Evolutionary conservation across 148 eudicot genomes (phyloP).

Genomic region (Pharnaceum exiguum): DNA sequence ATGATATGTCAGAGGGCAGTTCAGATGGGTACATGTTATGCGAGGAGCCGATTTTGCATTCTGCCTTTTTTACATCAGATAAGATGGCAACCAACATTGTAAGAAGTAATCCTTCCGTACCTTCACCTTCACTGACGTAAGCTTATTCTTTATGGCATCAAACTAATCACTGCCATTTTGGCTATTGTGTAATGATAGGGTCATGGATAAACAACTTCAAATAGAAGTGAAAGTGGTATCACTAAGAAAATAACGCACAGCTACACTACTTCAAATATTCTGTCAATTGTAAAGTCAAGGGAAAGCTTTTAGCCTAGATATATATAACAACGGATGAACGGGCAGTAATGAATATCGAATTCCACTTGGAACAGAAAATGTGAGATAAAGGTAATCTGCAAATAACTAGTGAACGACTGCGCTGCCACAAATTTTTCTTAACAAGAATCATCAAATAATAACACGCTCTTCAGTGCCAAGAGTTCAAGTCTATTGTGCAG

Average conservation of each 20-base stretch:
- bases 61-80: constrained; percentile 15
- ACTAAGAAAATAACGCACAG: too few relatives aligned
- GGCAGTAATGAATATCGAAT: neutral
- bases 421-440: neutral
- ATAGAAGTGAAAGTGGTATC: neutral
- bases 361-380: too few relatives aligned
- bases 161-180: constrained; percentile 1
- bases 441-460: neutral
- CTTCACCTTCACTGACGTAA: constrained; percentile 8
- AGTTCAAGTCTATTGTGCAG: constrained; percentile 11
- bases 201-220: neutral
- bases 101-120: constrained; percentile 18
- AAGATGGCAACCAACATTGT: constrained; percentile 14
- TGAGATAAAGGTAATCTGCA: neutral
- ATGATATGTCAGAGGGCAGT: constrained; percentile 13
- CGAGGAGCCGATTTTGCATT: constrained; percentile 21
- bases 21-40: constrained; percentile 14
- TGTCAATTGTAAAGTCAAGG: neutral
- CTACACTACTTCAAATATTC: too few relatives aligned
- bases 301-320: neutral
- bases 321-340: neutral
- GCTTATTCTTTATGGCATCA: constrained; percentile 14
- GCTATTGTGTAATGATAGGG: too few relatives aligned
- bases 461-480: constrained; percentile 7
- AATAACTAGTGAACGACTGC: neutral